Evolutionary conservation across 257 asterid genomes (phyloP), one percentile per base, ranked within the genome.

Genomic region (Gentiana straminea): DNA sequence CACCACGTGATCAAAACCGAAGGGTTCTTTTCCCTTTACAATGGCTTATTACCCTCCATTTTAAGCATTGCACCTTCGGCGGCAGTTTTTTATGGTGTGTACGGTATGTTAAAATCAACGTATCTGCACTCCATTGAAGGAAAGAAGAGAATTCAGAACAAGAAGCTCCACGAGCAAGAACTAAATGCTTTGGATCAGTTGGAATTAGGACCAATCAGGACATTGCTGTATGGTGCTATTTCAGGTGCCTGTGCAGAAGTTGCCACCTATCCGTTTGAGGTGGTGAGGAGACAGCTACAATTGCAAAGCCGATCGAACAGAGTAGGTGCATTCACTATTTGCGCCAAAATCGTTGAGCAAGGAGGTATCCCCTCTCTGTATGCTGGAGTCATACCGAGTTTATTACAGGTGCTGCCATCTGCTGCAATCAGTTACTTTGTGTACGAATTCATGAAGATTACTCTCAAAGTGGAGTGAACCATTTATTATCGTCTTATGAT

Each of bases 221-320:
- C 98, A 61, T 79, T 91, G 47, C 73, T 91, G 65, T 86, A 91
- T 15, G 98, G 98, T 49, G 98, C 98, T 57, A 81, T 87, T 70
- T 81, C 96, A 50, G 98, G 98, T 62, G 98, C 95, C 70, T 91
- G 98, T 72, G 90, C 98, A 8, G 98, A 91, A 85, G 98, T 68
- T 52, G 94, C 92, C 55, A 84, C 95, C 45, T 91, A 87, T 63
- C 98, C 98, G 0, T 91, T 91, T 60, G 98, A 91, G 78, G 98
- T 91, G 32, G 78, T 91, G 68, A 83, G 98, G 56, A 81, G 92
- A 80, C 94, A 87, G 77, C 94, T 91, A 67, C 98, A 91, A 60
- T 67, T 91, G 62, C 98, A 87, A 74, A 84, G 96, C 51, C 82
- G 84, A 10, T 84, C 81, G 37, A 75, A 88, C 64, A 87, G 73